A percentile compares a stretch with the other conserved stretches of the same genome.
Evolutionary conservation across 176 grass and related monocot genomes (phyloP).

Genomic region (Oryza meridionalis): DNA sequence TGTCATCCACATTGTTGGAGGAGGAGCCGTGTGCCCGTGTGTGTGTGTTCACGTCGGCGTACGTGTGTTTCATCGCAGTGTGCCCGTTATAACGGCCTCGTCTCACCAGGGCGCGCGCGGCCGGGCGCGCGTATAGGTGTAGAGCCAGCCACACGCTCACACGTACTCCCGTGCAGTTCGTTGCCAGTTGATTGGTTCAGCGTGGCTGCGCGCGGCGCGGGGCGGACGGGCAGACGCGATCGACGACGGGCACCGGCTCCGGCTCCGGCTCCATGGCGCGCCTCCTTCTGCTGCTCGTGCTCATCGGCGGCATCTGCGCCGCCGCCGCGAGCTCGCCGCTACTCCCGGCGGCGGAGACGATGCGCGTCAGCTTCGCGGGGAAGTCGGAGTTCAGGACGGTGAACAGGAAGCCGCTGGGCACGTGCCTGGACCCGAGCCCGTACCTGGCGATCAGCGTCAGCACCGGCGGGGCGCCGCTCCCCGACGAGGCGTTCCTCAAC

Average conservation of each 20-base stretch:
- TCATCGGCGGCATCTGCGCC: constrained; percentile 23
- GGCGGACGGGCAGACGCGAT: neutral
- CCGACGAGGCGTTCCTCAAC: constrained; percentile 60
- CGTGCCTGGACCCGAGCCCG: constrained; percentile 49
- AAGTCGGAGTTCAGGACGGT: constrained; percentile 84
- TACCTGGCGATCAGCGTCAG: constrained; percentile 57
- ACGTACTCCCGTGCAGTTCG: neutral
- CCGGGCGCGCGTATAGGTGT: neutral
- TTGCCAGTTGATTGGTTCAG: neutral
- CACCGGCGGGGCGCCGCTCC: constrained; percentile 31
- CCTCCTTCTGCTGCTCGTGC: neutral
- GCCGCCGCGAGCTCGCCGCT: neutral
- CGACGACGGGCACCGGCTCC: neutral
- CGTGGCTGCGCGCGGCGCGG: neutral
- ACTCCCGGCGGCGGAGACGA: constrained; percentile 9
- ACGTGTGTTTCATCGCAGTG: neutral
- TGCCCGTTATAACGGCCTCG: neutral
- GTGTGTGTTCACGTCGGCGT: neutral
- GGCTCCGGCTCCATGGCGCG: neutral
- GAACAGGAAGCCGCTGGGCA: constrained; percentile 59
- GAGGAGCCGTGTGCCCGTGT: neutral
- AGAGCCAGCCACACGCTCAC: neutral
- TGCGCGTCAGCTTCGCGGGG: constrained; percentile 46
- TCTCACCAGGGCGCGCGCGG: neutral
- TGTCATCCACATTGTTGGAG: neutral